Percentiles rank a stretch among this genome's conserved stretches.
Evolutionary conservation across 2,329 filamentous ascomycete genomes (phyloP).

Genomic region (Aspergillus neoniger): DNA sequence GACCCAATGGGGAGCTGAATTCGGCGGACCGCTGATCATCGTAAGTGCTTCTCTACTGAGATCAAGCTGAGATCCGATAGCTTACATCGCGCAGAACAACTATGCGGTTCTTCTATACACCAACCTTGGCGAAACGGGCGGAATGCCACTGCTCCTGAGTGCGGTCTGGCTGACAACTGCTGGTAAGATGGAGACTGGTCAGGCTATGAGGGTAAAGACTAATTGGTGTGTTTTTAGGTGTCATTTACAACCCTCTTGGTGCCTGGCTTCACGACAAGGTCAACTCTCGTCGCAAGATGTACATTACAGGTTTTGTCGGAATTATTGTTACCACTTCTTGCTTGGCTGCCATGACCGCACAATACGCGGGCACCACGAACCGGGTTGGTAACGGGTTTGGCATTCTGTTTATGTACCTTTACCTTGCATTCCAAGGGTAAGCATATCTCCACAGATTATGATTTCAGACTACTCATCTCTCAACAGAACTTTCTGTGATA

Average conservation of each 20-base stretch:
- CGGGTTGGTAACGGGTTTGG: slow-evolving; percentile 44
- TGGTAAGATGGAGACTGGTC: slow-evolving; percentile 29
- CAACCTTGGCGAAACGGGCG: slow-evolving; percentile 45
- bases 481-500: slow-evolving; percentile 47
- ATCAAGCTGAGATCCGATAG: not conserved
- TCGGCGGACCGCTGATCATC: slow-evolving; percentile 55
- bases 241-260: slow-evolving; percentile 42
- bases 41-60: slow-evolving; percentile 34
- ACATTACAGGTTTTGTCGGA: slow-evolving; percentile 46
- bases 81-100: slow-evolving; percentile 43
- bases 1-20: slow-evolving; percentile 57
- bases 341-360: slow-evolving; percentile 41
- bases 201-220: not conserved
- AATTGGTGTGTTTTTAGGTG: slow-evolving; percentile 31
- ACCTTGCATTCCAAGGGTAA: slow-evolving; percentile 53
- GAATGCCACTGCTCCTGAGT: slow-evolving; percentile 47
- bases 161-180: slow-evolving; percentile 51
- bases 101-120: slow-evolving; percentile 50
- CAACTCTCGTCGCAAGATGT: slow-evolving; percentile 44
- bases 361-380: slow-evolving; percentile 43
- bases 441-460: slow-evolving; percentile 6
- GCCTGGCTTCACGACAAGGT: slow-evolving; percentile 41
- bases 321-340: slow-evolving; percentile 45
- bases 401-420: slow-evolving; percentile 48
- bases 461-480: not conserved